Conservation (phyloP, 2,329 filamentous ascomycete species). For the Geosmithia morbida region DNA sequence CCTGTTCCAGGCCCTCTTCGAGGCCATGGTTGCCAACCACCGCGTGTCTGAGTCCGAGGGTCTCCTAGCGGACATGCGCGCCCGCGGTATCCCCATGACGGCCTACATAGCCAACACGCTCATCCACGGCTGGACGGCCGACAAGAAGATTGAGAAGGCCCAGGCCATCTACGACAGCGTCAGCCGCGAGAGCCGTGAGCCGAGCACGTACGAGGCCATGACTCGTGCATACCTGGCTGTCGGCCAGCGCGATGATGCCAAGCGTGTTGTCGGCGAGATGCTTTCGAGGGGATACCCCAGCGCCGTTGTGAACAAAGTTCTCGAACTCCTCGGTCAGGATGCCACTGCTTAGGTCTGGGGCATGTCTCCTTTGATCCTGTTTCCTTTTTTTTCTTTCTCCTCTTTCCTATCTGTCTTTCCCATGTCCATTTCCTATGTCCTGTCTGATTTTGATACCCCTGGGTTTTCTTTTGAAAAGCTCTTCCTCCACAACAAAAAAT, state of each 20-base stretch:
- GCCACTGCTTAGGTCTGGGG: slow-evolving; percentile 4
- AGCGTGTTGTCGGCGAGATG: slow-evolving; percentile 77
- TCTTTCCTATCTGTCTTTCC: too few relatives aligned
- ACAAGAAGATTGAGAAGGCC: slow-evolving; percentile 67
- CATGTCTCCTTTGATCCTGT: background rate
- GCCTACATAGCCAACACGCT: slow-evolving; percentile 97
- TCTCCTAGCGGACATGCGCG: slow-evolving; percentile 62
- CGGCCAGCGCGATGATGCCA: slow-evolving; percentile 64
- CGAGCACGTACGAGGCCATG: slow-evolving; percentile 98
- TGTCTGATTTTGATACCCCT: too few relatives aligned
- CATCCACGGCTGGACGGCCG: slow-evolving; percentile 89
- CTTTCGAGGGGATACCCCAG: slow-evolving; percentile 77
- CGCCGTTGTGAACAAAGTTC: slow-evolving; percentile 85
- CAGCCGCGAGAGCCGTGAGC: slow-evolving; percentile 66
- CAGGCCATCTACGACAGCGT: slow-evolving; percentile 70
- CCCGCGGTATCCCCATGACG: slow-evolving; percentile 66
- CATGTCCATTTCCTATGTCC: too few relatives aligned
- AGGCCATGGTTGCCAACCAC: slow-evolving; percentile 93
- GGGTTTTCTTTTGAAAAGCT: too few relatives aligned
- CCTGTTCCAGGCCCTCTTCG: slow-evolving; percentile 92
- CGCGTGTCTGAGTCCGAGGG: slow-evolving; percentile 61
- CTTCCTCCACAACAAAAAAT: too few relatives aligned
- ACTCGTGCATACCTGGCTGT: slow-evolving; percentile 80
- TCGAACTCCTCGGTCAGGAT: slow-evolving; percentile 61
- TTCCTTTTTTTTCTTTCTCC: slow-evolving; percentile 2